These are phyloP conservation scores for Hordeum marinum DNA, from an alignment of 176 grass and related monocot species.

Conservation along the genomic window DNA sequence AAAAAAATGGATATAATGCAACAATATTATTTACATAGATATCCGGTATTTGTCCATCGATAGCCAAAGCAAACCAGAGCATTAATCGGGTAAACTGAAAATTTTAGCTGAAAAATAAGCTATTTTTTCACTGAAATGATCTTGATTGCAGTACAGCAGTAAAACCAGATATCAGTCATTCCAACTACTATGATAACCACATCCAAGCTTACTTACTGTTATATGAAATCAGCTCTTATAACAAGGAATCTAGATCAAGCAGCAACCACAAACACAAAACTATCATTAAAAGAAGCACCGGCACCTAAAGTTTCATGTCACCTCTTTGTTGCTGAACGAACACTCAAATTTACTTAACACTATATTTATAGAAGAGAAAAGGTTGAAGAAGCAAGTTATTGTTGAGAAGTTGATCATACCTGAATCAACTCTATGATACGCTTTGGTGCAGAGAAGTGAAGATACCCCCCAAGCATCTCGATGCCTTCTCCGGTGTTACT, in stretches of 20 bases:
- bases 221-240: background rate
- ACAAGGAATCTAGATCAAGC: background rate
- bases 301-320: background rate
- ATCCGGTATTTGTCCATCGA: background rate
- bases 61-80: background rate
- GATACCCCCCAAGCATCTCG: slow-evolving; percentile 88
- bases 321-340: background rate
- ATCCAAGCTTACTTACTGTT: background rate
- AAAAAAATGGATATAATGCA: background rate
- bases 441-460: slow-evolving; percentile 83
- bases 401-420: slow-evolving; percentile 32
- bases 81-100: background rate
- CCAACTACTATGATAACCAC: background rate
- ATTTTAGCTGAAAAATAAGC: background rate
- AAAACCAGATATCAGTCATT: background rate
- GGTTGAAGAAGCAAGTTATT: background rate
- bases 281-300: background rate
- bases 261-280: background rate
- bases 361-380: background rate
- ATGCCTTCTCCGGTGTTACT: slow-evolving; percentile 82
- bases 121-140: background rate
- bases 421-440: slow-evolving; percentile 79
- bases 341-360: background rate
- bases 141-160: background rate
- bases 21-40: background rate